Evolutionary conservation across 1,139 yeast genomes (phyloP).

Genomic region (Kodamaea alishanica): DNA sequence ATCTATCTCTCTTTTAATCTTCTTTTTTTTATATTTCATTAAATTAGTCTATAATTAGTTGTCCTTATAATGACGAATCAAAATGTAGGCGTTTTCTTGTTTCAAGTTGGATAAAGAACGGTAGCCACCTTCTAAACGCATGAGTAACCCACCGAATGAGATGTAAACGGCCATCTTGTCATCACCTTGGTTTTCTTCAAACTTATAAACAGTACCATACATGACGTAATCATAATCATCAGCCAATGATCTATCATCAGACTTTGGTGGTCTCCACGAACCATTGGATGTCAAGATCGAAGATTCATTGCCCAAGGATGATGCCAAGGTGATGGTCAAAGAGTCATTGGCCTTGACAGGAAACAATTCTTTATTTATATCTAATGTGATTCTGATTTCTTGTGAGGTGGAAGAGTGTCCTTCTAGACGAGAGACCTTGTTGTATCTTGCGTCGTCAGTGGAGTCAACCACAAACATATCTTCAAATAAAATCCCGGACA

Average conservation of each 20-base stretch:
- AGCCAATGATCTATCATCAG: slow-evolving; percentile 80
- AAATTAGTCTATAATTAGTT: slow-evolving; percentile 19
- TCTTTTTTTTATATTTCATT: not conserved
- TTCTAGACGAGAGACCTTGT: slow-evolving; percentile 85
- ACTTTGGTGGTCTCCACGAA: slow-evolving; percentile 90
- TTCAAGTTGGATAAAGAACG: slow-evolving; percentile 83
- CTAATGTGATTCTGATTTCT: slow-evolving; percentile 83
- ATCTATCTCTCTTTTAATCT: not conserved
- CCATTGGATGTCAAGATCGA: slow-evolving; percentile 58
- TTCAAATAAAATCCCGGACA: slow-evolving; percentile 87
- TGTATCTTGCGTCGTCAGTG: slow-evolving; percentile 86
- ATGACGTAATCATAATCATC: slow-evolving; percentile 97
- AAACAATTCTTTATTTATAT: slow-evolving; percentile 87
- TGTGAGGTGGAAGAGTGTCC: slow-evolving; percentile 83
- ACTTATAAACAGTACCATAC: slow-evolving; percentile 97
- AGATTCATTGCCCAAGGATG: slow-evolving; percentile 62
- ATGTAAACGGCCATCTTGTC: slow-evolving; percentile 82
- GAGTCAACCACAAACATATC: slow-evolving; percentile 87
- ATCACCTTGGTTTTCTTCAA: slow-evolving; percentile 79
- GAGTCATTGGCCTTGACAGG: slow-evolving; percentile 79
- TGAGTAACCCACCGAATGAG: slow-evolving; percentile 91
- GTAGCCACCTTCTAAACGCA: slow-evolving; percentile 94
- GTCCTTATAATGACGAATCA: slow-evolving; percentile 70
- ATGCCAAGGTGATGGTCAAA: slow-evolving; percentile 84
- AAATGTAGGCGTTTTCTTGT: slow-evolving; percentile 89